Evolutionary conservation across 441 rosid species (phyloP), one percentile per base, ranked within the genome.

Genomic region (Codiaeum variegatum): DNA sequence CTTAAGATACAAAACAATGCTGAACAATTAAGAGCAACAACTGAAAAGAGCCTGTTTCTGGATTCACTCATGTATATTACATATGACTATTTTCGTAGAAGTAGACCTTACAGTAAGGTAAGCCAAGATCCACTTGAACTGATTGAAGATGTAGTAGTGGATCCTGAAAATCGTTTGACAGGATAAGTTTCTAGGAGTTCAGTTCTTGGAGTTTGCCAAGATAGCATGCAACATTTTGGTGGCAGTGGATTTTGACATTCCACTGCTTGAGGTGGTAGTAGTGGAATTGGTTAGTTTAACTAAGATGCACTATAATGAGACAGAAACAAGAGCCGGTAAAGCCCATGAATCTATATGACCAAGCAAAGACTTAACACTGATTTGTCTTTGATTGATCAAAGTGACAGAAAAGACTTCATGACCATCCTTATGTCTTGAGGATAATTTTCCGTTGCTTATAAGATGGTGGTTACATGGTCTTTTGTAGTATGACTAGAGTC

Each of bases 11-110:
- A 77, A 59, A 70, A 77, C 60, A 76, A 62, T 67, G 51, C 36
- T 71, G 68, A 60, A 8, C 49, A 29, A 36, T 47, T 34, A 56
- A 77, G 73, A 72, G 78, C 77, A 79, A 68, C 86, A 67, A 69
- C 89, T 46, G 88, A 76, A 74, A 90, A 84, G 81, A 59, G 75
- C 55, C 79, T 87, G 42, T 85, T 87, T 69, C 79, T 90, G 68
- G 92, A 90, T 77, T 87, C 84, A 77, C 85, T 90, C 70, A 90
- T 90, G 95, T 84, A 83, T 80, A 77, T 85, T 34, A 85, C 91
- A 15, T 88, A 81, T 21, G 85, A 84, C 58, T 88, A 78, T 83
- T 78, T 90, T 72, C 67, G 71, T 61, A 85, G 86, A 73, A 77
- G 51, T 72, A 82, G 75, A 77, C 61, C 34, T 65, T 62, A 58